Evolutionary conservation across 371 early-diverging fungal genomes (phyloP).

Genomic region (Enterocytospora artemiae): DNA sequence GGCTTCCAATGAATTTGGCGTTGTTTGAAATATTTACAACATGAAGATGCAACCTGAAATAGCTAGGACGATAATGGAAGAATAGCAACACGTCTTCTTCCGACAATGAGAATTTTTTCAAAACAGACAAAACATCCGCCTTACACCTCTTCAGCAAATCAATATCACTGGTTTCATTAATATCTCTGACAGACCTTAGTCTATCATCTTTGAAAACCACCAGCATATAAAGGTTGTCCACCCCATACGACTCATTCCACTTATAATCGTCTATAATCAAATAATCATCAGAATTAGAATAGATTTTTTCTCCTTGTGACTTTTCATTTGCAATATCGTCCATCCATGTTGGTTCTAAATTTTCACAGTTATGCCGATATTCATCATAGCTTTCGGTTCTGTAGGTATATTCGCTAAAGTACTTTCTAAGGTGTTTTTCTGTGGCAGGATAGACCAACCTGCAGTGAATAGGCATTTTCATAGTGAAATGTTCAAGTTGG

Average conservation of each 20-base stretch:
- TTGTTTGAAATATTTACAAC: constrained; percentile 33
- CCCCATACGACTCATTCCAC: constrained; percentile 38
- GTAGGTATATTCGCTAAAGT: constrained; percentile 7
- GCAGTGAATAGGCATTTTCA: too few species aligned
- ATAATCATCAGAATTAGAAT: constrained; percentile 39
- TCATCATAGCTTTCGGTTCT: constrained; percentile 36
- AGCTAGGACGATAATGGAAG: constrained; percentile 47
- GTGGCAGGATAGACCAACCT: constrained; percentile 44
- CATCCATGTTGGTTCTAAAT: constrained; percentile 29
- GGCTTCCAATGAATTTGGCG: not conserved
- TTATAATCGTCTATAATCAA: constrained; percentile 50
- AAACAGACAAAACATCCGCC: not conserved
- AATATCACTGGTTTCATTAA: not conserved
- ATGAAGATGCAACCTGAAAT: constrained; percentile 44
- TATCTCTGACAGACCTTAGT: constrained; percentile 31
- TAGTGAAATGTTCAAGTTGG: too few species aligned
- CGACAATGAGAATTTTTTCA: constrained; percentile 6
- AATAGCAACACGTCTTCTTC: constrained; percentile 21
- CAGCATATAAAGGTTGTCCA: constrained; percentile 46
- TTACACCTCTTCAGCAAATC: constrained; percentile 14
- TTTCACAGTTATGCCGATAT: constrained; percentile 15
- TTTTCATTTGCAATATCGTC: constrained; percentile 13
- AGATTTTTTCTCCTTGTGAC: constrained; percentile 27
- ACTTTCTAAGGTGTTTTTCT: constrained; percentile 38
- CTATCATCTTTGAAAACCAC: constrained; percentile 47